phyloP scores from a whole-genome alignment of 2,329 filamentous ascomycete genomes.

The Gyromitra esculenta region DNA sequence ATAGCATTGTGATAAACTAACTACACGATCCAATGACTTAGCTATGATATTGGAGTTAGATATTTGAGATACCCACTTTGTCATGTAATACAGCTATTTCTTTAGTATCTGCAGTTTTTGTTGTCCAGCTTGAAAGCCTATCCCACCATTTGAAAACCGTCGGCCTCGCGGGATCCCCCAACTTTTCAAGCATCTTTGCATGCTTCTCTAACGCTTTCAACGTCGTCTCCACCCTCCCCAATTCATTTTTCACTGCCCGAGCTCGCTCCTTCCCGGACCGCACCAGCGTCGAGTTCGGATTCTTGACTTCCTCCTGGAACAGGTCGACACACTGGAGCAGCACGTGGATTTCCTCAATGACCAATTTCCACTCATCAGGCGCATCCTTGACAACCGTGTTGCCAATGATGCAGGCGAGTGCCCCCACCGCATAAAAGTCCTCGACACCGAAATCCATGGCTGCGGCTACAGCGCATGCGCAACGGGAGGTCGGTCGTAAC shows the following conservation, averaged over 20 bases:
- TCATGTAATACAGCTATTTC: slow-evolving; percentile 30
- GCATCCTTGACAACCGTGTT: slow-evolving; percentile 33
- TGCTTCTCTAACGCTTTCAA: slow-evolving; percentile 33
- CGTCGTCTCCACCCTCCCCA: slow-evolving; percentile 18
- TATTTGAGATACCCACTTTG: slow-evolving; percentile 4
- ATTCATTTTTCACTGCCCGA: slow-evolving; percentile 15
- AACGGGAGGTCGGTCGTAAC: slow-evolving; percentile 10
- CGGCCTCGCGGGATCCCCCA: slow-evolving; percentile 26
- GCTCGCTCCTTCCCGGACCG: slow-evolving; percentile 30
- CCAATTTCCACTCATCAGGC: slow-evolving; percentile 27
- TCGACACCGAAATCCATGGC: slow-evolving; percentile 34
- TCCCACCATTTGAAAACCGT: slow-evolving; percentile 35
- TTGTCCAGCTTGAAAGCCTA: slow-evolving; percentile 32
- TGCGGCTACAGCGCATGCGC: slow-evolving; percentile 21
- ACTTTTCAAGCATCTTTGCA: slow-evolving; percentile 28
- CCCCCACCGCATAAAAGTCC: slow-evolving; percentile 33
- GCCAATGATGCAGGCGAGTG: slow-evolving; percentile 28
- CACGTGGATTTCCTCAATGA: slow-evolving; percentile 36
- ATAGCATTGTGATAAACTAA: slow-evolving; percentile 33
- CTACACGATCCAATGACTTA: slow-evolving; percentile 4
- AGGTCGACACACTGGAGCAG: slow-evolving; percentile 30
- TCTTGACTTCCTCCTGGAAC: slow-evolving; percentile 37
- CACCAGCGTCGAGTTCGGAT: slow-evolving; percentile 35
- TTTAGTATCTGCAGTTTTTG: slow-evolving; percentile 30
- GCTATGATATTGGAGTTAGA: not conserved